Percentiles rank a stretch among this genome's conserved stretches.
Evolutionary conservation across 768 basidiomycete species (phyloP).

Genomic region (Leccinum aurantiacum): DNA sequence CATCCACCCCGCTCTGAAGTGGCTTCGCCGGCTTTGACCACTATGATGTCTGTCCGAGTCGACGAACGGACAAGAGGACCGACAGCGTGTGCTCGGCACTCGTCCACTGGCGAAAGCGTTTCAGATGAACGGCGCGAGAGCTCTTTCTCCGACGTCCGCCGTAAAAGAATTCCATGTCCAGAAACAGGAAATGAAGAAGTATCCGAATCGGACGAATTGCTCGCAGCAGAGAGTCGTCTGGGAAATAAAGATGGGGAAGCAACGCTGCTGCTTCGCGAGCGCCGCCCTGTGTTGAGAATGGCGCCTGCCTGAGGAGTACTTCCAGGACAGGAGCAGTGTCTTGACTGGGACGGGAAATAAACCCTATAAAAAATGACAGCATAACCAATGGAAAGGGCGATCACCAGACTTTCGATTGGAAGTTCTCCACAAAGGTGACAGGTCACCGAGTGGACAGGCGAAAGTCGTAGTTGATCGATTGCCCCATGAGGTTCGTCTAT

Average conservation of each 20-base stretch:
- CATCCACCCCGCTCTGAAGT: constrained; percentile 77
- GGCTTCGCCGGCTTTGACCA: constrained; percentile 53
- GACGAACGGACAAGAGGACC: constrained; percentile 39
- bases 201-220: constrained; percentile 39
- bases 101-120: constrained; percentile 40
- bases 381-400: constrained; percentile 66
- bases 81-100: constrained; percentile 30
- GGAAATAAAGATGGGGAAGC: constrained; percentile 46
- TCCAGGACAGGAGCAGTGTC: constrained; percentile 67
- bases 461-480: constrained; percentile 61
- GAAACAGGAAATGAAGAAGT: constrained; percentile 72
- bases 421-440: constrained; percentile 75
- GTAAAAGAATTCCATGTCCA: constrained; percentile 74
- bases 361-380: constrained; percentile 65
- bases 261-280: constrained; percentile 65
- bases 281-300: constrained; percentile 47
- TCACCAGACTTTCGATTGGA: constrained; percentile 61
- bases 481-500: constrained; percentile 60
- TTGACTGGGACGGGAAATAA: constrained; percentile 53
- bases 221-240: constrained; percentile 48
- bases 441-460: constrained; percentile 48
- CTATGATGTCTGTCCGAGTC: constrained; percentile 48
- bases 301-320: constrained; percentile 45
- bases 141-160: constrained; percentile 72
- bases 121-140: constrained; percentile 48